These are phyloP conservation scores for Colletotrichum orbiculare DNA, from an alignment of 2,329 filamentous ascomycete genomes.

Conservation along the genomic window DNA sequence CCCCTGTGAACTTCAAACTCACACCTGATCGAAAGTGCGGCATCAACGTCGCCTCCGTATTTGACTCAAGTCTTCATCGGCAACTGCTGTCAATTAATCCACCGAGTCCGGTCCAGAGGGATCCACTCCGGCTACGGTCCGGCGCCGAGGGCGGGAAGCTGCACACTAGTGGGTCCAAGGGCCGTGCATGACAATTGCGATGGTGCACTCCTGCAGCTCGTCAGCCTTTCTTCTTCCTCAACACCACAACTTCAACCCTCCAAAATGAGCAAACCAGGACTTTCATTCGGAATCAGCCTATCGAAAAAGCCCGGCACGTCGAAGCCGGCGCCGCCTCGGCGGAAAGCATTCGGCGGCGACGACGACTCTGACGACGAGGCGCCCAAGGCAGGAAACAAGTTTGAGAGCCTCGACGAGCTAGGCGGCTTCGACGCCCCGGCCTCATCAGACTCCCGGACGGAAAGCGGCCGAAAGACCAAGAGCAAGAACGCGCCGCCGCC, in stretches of 20 bases:
- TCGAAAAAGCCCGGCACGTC: conserved; percentile 65
- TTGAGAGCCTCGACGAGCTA: conserved; percentile 71
- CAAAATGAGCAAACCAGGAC: conserved; percentile 59
- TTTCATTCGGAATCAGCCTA: conserved; percentile 69
- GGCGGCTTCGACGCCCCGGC: conserved; percentile 56
- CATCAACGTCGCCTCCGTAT: too few relatives aligned
- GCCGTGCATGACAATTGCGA: conserved; percentile 11
- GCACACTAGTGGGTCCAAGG: conserved; percentile 12
- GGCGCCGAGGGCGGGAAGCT: conserved; percentile 5
- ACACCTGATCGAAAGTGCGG: too few relatives aligned
- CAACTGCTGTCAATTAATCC: too few relatives aligned
- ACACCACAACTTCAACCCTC: conserved; percentile 1
- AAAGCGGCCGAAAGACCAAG: conserved; percentile 46
- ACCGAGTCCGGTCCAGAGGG: too few relatives aligned
- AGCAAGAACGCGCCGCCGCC: conserved; percentile 46
- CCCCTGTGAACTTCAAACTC: too few relatives aligned
- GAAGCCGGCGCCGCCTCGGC: conserved; percentile 61
- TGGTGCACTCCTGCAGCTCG: not conserved
- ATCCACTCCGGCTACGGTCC: conserved; percentile 15
- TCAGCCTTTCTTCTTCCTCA: not conserved
- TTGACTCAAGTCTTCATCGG: too few relatives aligned
- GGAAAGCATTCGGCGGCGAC: conserved; percentile 69
- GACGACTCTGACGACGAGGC: conserved; percentile 66
- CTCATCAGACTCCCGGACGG: conserved; percentile 41
- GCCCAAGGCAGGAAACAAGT: conserved; percentile 48